Evolutionary conservation across 305 asterid species (phyloP).

Genomic region (Plantago coronopus): DNA sequence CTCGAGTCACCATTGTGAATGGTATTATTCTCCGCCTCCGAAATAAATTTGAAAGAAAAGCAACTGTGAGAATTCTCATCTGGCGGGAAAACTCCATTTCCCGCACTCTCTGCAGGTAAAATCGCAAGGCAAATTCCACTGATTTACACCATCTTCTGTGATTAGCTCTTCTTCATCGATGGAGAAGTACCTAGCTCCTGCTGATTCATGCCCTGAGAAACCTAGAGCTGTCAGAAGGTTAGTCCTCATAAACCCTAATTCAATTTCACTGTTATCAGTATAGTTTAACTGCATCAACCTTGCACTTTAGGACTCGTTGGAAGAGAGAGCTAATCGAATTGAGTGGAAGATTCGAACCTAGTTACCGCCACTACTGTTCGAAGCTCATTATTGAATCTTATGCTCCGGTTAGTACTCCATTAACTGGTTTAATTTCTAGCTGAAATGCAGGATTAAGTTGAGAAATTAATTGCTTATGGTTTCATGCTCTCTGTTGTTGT

Average conservation of each 20-base stretch:
- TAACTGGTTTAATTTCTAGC: not conserved
- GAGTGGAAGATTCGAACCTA: conserved; percentile 53
- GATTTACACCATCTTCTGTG: not conserved
- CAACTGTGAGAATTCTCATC: too few relatives aligned
- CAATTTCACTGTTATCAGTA: not conserved
- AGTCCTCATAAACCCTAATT: conserved; percentile 4
- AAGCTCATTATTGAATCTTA: conserved; percentile 60
- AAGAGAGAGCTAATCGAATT: conserved; percentile 61
- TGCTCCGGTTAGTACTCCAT: conserved; percentile 44
- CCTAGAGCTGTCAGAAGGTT: conserved; percentile 42
- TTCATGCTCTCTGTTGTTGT: not conserved
- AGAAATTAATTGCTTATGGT: not conserved
- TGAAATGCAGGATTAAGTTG: not conserved
- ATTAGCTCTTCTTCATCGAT: conserved; percentile 21
- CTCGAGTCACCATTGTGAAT: too few relatives aligned
- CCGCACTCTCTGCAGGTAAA: too few relatives aligned
- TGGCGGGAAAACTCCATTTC: too few relatives aligned
- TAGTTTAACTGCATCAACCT: not conserved
- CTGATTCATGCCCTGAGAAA: conserved; percentile 29
- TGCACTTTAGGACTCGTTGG: conserved; percentile 52
- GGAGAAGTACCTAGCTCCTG: conserved; percentile 53
- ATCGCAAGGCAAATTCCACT: not conserved
- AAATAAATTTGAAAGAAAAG: too few relatives aligned
- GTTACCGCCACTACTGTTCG: conserved; percentile 49
- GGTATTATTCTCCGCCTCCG: too few relatives aligned